phyloP scores from a whole-genome alignment of 768 basidiomycete species.

The Russula dissimulans region DNA sequence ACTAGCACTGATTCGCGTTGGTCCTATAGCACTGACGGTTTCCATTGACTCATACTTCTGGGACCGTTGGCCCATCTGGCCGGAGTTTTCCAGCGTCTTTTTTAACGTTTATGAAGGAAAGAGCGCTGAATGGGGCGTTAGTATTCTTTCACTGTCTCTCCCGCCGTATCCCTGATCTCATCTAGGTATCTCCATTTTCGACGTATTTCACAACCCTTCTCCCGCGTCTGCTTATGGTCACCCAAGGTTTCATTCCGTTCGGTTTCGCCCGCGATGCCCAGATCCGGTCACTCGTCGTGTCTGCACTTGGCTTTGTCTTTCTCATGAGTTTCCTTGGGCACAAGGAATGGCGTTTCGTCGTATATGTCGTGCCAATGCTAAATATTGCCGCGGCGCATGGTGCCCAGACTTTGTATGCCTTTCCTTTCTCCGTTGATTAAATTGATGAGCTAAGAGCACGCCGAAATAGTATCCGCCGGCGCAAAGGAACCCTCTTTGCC shows the following conservation, averaged over 20 bases:
- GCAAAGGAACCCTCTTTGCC: slow-evolving; percentile 41
- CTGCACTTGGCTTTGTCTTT: slow-evolving; percentile 44
- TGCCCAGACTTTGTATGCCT: slow-evolving; percentile 51
- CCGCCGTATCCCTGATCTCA: neutral
- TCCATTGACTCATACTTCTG: slow-evolving; percentile 83
- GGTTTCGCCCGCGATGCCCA: slow-evolving; percentile 41
- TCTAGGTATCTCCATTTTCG: slow-evolving; percentile 58
- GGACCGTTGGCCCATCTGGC: slow-evolving; percentile 68
- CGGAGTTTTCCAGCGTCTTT: slow-evolving; percentile 66
- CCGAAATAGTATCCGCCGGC: slow-evolving; percentile 33
- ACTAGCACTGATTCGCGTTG: neutral
- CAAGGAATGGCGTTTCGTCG: slow-evolving; percentile 97
- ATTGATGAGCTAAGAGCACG: neutral
- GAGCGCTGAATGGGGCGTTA: slow-evolving; percentile 85
- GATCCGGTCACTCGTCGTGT: slow-evolving; percentile 41
- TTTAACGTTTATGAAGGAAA: slow-evolving; percentile 89
- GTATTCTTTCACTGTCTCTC: slow-evolving; percentile 24
- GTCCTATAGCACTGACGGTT: slow-evolving; percentile 44
- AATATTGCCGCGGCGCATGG: slow-evolving; percentile 73
- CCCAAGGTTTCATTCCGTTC: slow-evolving; percentile 51
- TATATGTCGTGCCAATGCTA: slow-evolving; percentile 75
- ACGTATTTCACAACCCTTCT: slow-evolving; percentile 59
- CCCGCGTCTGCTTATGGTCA: slow-evolving; percentile 67
- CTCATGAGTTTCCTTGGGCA: slow-evolving; percentile 74
- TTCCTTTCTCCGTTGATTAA: neutral